Conservation (phyloP, 208 protist genomes). For the Crithidia acanthocephali region DNA sequence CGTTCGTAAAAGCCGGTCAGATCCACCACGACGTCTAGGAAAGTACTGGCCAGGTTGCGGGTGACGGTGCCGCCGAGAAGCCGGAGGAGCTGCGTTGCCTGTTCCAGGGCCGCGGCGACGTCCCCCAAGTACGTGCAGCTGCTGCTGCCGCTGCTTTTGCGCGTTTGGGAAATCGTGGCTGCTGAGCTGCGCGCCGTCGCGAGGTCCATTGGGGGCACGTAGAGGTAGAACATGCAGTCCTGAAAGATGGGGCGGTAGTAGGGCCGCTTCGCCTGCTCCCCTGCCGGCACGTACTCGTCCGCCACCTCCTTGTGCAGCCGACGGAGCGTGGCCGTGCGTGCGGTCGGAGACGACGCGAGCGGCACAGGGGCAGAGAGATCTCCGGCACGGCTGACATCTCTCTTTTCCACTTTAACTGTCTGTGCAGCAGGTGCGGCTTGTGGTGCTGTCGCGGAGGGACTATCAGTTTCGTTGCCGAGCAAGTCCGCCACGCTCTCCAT, state of each 20-base stretch:
- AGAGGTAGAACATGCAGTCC: slow-evolving; percentile 53
- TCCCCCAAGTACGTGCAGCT: slow-evolving; percentile 16
- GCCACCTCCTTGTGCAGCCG: slow-evolving; percentile 36
- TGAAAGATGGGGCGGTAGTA: slow-evolving; percentile 66
- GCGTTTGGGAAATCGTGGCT: background rate
- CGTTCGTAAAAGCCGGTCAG: slow-evolving; percentile 45
- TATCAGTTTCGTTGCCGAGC: background rate
- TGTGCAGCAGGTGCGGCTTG: too few species aligned
- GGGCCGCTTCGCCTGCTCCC: slow-evolving; percentile 48
- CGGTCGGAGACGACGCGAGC: background rate
- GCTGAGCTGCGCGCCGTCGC: background rate
- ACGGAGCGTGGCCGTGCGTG: slow-evolving; percentile 8
- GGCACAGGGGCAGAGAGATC: background rate
- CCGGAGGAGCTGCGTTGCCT: slow-evolving; percentile 62
- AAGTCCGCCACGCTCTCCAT: background rate
- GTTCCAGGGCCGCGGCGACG: slow-evolving; percentile 40
- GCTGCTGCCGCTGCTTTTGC: background rate
- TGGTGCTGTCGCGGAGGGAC: background rate
- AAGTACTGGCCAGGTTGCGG: slow-evolving; percentile 38
- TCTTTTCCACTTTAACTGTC: too few species aligned
- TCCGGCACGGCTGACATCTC: too few species aligned
- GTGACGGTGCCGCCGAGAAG: slow-evolving; percentile 69
- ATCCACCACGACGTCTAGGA: slow-evolving; percentile 59
- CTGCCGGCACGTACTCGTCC: slow-evolving; percentile 45
- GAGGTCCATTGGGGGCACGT: slow-evolving; percentile 30